Conservation (phyloP, 768 basidiomycete species). For the Lactifluus pinguis region DNA sequence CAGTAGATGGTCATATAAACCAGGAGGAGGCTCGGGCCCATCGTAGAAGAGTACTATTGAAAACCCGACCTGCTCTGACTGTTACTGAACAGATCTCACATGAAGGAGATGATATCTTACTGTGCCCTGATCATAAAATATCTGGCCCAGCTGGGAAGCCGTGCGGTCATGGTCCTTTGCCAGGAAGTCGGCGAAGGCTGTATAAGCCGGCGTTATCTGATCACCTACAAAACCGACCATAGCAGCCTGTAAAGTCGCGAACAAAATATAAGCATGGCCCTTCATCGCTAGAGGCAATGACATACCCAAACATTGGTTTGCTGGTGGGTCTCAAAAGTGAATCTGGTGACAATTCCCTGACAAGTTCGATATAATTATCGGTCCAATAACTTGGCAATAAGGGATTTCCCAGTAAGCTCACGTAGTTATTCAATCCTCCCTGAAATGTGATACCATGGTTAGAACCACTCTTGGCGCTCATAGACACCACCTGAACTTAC, state of each 20-base stretch:
- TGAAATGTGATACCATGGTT: background rate
- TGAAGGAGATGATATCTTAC: slow-evolving; percentile 15
- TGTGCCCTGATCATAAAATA: background rate
- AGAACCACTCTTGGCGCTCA: background rate
- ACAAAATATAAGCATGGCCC: background rate
- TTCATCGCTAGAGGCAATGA: background rate
- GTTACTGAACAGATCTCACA: slow-evolving; percentile 26
- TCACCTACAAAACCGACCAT: background rate
- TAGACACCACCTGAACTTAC: background rate
- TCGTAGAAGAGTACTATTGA: slow-evolving; percentile 42
- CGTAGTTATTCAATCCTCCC: slow-evolving; percentile 14
- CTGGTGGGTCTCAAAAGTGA: slow-evolving; percentile 1
- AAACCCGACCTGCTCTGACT: background rate
- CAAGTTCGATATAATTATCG: background rate
- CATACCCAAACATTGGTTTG: slow-evolving; percentile 14
- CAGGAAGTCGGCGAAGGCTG: background rate
- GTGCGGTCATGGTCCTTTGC: background rate
- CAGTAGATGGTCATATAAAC: slow-evolving; percentile 40
- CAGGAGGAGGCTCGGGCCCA: slow-evolving; percentile 35
- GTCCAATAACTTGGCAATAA: too few relatives aligned
- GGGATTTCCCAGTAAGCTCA: background rate
- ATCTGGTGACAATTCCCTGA: slow-evolving; percentile 13
- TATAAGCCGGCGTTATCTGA: background rate
- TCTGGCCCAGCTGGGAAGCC: background rate
- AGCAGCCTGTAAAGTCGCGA: background rate